phyloP scores from a whole-genome alignment of 371 early-diverging fungal species.

The Capniomyces stellatus region DNA sequence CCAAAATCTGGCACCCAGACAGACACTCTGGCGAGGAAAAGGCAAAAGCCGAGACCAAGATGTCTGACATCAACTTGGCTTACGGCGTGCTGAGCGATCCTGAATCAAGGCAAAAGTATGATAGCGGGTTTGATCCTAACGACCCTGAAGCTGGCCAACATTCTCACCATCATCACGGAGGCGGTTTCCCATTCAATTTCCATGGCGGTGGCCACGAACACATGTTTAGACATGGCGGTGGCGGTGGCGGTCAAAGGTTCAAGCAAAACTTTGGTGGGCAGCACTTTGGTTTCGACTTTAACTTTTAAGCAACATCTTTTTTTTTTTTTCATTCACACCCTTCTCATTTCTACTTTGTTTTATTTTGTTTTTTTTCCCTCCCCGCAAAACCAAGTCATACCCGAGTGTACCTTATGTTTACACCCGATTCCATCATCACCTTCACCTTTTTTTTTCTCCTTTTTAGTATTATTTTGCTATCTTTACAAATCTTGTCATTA shows the following conservation, averaged over 20 bases:
- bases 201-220: background rate
- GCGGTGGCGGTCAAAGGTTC: background rate
- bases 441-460: too few relatives aligned
- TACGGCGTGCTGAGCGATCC: constrained; percentile 77
- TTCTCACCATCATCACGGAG: constrained; percentile 5
- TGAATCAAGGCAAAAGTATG: constrained; percentile 50
- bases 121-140: constrained; percentile 87
- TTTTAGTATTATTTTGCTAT: too few relatives aligned
- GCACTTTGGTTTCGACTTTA: background rate
- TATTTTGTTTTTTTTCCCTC: too few relatives aligned
- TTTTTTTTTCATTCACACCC: too few relatives aligned
- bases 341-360: too few relatives aligned
- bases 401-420: too few relatives aligned
- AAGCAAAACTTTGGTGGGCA: background rate
- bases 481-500: too few relatives aligned
- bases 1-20: constrained; percentile 78
- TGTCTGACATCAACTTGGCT: constrained; percentile 85
- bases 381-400: too few relatives aligned
- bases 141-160: constrained; percentile 40
- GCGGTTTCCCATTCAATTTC: constrained; percentile 20
- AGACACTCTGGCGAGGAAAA: constrained; percentile 62
- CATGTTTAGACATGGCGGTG: background rate
- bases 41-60: constrained; percentile 67
- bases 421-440: too few relatives aligned
- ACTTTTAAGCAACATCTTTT: background rate